Base-by-base conservation (phyloP, 2,329 filamentous ascomycete genomes). In the Ophioceras dolichostomum region DNA sequence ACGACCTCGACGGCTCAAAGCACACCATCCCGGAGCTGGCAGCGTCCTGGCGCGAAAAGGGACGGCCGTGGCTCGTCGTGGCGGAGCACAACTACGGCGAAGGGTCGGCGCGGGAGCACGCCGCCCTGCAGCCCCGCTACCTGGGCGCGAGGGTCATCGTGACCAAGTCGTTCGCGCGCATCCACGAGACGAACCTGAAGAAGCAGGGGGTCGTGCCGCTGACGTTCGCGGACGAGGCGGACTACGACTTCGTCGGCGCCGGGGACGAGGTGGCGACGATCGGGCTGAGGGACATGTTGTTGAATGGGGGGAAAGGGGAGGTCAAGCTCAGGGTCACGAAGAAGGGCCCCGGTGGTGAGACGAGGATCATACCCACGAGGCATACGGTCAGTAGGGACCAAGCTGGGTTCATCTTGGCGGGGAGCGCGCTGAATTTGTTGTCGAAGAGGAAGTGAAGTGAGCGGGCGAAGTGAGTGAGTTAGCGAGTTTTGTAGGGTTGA, bases 31-130 rank as follows among this genome's bases (percentile, higher is more conserved):
- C 89, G 4, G 86, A 91, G 44, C 76, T 98, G 10, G 91, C 81
- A 2, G 76, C 76, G 55, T 72, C 75, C 46, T 98, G 89, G 89
- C 86, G 86, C 57, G 67, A 73, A 17, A 66, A 77, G 45, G 75
- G 73, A 8, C 74, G 76, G 48, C 74, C 83, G 43, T 98, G 91
- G 91, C 73, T 96, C 40, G 87, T 96, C 10, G 84, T 98, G 20
- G 91, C 89, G 14, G 91, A 98, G 66, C 86, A 94, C 64, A 98
- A 98, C 70, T 91, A 93, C 64, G 84, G 85, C 52, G 85, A 93
- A 62, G 85, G 85, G 45, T 79, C 26, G 50, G 88, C 85, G 39
- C 79, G 85, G 65, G 85, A 93, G 65, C 85, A 93, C 59, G 85
- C 85, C 49, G 85, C 85, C 51, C 72, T 93, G 42, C 83, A 91